Evolutionary conservation across 2,329 filamentous ascomycete genomes (phyloP).

Genomic region (Cadophora malorum): DNA sequence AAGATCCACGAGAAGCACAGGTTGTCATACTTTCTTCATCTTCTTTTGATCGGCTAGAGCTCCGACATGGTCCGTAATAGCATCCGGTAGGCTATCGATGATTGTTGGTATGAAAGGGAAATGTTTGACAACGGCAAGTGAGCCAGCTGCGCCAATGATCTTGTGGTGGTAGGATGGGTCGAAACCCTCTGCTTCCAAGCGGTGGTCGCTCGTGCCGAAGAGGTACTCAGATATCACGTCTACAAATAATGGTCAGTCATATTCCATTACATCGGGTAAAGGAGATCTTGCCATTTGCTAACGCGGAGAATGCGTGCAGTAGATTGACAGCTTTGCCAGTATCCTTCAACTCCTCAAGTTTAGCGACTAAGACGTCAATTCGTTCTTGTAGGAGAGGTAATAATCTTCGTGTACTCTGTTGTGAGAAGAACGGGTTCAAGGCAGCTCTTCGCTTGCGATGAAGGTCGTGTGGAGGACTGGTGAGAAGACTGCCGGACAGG

Average conservation of each 20-base stretch:
- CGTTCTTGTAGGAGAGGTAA: conserved; percentile 33
- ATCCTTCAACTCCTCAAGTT: conserved; percentile 22
- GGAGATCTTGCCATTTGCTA: conserved; percentile 28
- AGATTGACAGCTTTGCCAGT: conserved; percentile 24
- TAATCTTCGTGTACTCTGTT: conserved; percentile 26
- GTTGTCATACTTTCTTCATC: conserved; percentile 8
- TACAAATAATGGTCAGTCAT: neutral
- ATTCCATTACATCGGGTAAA: no score
- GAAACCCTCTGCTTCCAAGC: conserved; percentile 29
- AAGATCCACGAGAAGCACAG: neutral
- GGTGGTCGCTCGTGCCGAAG: conserved; percentile 33
- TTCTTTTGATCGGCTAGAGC: conserved; percentile 22
- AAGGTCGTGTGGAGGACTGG: conserved; percentile 29
- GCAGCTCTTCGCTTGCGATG: conserved; percentile 35
- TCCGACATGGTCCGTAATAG: conserved; percentile 1
- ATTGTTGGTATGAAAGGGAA: conserved; percentile 20
- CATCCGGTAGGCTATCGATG: conserved; percentile 7
- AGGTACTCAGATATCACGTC: conserved; percentile 42
- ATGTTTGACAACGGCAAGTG: conserved; percentile 10
- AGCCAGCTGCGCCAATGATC: neutral
- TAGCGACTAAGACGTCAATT: conserved; percentile 23
- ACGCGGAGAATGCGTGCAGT: conserved; percentile 28
- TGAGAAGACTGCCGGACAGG: conserved; percentile 20
- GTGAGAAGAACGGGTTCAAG: conserved; percentile 38
- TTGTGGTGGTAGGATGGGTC: conserved; percentile 28